phyloP scores from a whole-genome alignment of 2,329 filamentous ascomycete genomes.

The Sporothrix variecibatus region DNA sequence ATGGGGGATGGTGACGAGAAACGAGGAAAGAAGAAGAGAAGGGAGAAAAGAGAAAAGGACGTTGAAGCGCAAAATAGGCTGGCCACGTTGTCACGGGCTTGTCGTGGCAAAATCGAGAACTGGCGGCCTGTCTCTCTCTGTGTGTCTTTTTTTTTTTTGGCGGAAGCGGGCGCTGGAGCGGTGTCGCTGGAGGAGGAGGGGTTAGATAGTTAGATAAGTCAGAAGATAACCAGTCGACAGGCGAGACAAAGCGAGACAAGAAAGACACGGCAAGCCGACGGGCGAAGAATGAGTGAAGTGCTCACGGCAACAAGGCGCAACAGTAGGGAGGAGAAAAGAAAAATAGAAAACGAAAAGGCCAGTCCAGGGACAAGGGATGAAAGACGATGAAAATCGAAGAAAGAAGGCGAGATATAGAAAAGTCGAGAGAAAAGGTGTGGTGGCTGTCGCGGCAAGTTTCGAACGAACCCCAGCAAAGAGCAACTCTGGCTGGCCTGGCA shows the following conservation, averaged over 20 bases:
- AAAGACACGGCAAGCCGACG: neutral
- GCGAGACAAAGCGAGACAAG: neutral
- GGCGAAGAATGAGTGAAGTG: neutral
- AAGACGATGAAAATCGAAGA: neutral
- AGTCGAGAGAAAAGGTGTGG: neutral
- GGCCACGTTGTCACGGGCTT: conserved; percentile 2
- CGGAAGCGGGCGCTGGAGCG: conserved; percentile 14
- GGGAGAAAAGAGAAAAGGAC: neutral
- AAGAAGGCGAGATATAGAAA: neutral
- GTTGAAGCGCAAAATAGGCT: neutral
- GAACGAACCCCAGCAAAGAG: neutral
- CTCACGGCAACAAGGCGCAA: neutral
- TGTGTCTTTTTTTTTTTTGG: neutral
- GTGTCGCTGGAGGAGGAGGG: conserved; percentile 20
- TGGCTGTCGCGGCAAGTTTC: neutral
- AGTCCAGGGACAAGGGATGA: neutral
- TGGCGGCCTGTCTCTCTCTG: neutral
- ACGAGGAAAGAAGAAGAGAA: neutral
- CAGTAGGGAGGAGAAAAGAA: neutral
- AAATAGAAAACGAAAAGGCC: neutral
- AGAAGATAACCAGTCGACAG: conserved; percentile 2
- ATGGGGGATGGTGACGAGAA: neutral
- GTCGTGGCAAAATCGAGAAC: neutral
- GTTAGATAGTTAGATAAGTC: conserved; percentile 4
- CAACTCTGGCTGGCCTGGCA: neutral